Evolutionary conservation across 768 basidiomycete genomes (phyloP), one percentile per base, ranked within the genome.

Genomic region (Boletus reticuloceps): DNA sequence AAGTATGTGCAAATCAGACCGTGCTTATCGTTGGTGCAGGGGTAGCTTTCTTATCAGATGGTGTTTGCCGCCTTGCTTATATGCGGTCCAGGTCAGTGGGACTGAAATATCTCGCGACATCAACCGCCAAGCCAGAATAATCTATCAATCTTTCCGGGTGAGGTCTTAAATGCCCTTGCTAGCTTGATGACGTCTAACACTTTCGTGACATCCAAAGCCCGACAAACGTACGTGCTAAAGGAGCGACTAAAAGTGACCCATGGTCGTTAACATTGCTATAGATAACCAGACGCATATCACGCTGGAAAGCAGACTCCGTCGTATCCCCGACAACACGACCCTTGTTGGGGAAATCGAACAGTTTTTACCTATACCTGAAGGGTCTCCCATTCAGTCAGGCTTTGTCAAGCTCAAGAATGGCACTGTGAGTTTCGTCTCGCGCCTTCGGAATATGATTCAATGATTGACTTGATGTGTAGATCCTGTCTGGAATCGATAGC

Each of bases 1-100:
- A 77, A 25, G 34, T 53, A 2, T 75, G 69, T 40, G 31, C 51
- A 14, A 71, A 73, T 45, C 62, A 79, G 54, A 78, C 72, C 2
- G 73, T 78, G 0, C 68, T 80, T 2, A 66, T 80, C 48, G 64
- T 80, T 37, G 78, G 79, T n/a, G 58, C 58, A 39, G 42, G 58
- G 19, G 62, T 60, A 51, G 61, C 17, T 19, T 17, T 19, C 12
- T 1, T 14, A 1, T 17, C 1, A 11, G 12, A 12, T 9, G 2
- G 8, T 38, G 6, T 50, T 19, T 8, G 2, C 46, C 14, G 13
- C 12, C n/a, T 1, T 12, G 7, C 29, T 56, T 16, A 60, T n/a
- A 11, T 4, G 6, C 8, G 5, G 4, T 37, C 1, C 13, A 56
- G 61, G 11, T 8, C 0, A 63, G 58, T 29, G 58, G 62, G 10